These are phyloP conservation scores for Cucurbita argyrosperma DNA, from an alignment of 306 rosid genomes.

Conservation along the genomic window DNA sequence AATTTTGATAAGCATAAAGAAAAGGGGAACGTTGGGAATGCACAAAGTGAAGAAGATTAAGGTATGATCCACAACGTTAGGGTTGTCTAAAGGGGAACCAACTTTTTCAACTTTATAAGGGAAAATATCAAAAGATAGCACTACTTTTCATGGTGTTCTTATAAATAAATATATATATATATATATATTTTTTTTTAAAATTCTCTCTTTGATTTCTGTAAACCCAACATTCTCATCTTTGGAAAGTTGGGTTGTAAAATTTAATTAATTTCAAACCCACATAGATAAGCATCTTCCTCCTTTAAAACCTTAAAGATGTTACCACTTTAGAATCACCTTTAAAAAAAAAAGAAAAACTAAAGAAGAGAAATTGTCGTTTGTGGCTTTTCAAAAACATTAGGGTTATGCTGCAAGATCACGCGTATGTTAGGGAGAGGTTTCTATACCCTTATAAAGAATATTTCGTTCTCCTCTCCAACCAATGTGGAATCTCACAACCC, in stretches of 20 bases:
- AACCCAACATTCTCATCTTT: constrained; percentile 73
- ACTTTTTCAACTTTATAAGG: constrained; percentile 46
- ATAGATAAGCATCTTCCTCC: constrained; percentile 53
- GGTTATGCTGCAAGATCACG: background rate
- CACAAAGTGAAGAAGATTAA: constrained; percentile 22
- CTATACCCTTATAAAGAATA: too few species aligned
- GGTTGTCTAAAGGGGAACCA: constrained; percentile 63
- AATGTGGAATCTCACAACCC: too few species aligned
- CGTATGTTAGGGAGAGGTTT: too few species aligned
- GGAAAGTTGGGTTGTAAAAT: constrained; percentile 46
- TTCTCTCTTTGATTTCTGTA: constrained; percentile 59
- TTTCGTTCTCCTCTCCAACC: too few species aligned
- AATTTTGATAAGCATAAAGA: background rate
- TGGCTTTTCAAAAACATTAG: constrained; percentile 50
- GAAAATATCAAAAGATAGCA: constrained; percentile 65
- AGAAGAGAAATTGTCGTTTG: constrained; percentile 75
- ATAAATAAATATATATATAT: too few species aligned
- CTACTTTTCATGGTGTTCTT: constrained; percentile 74
- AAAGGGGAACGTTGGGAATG: constrained; percentile 24
- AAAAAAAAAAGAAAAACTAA: constrained; percentile 21
- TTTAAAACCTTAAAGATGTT: constrained; percentile 62
- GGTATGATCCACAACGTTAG: constrained; percentile 56
- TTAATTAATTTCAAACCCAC: constrained; percentile 9
- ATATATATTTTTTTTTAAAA: constrained; percentile 56
- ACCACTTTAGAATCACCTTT: constrained; percentile 62